Percentiles rank a stretch among this genome's conserved stretches.
Evolutionary conservation across 108 stramenopile genomes (phyloP).

Genomic region (Fragilariopsis cylindrus): DNA sequence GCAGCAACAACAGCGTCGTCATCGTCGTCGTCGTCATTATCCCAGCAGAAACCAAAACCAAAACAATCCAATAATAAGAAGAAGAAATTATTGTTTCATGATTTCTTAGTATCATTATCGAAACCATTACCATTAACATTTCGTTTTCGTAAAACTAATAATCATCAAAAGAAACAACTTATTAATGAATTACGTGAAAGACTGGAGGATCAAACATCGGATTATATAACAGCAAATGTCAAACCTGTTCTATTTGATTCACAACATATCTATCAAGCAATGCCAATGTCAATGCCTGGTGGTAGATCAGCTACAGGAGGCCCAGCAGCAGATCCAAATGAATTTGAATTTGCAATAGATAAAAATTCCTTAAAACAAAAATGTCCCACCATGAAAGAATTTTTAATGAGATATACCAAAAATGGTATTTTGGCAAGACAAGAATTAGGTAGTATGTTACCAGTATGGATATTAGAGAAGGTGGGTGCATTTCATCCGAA

Average conservation of each 20-base stretch:
- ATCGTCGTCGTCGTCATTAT: too few relatives aligned
- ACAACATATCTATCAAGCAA: slow-evolving; percentile 12
- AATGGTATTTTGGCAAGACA: slow-evolving; percentile 72
- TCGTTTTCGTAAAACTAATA: slow-evolving; percentile 28
- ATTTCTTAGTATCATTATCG: slow-evolving; percentile 25
- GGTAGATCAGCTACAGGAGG: background rate
- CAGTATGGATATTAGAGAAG: slow-evolving; percentile 49
- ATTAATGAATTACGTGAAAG: background rate
- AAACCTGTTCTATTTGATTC: background rate
- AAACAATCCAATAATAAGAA: too few relatives aligned
- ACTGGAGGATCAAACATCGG: background rate
- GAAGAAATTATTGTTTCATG: background rate
- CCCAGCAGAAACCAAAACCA: too few relatives aligned
- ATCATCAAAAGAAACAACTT: background rate
- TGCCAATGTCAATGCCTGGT: background rate
- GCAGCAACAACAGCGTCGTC: background rate
- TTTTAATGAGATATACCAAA: slow-evolving; percentile 44
- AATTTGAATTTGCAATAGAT: slow-evolving; percentile 7
- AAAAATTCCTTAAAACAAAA: slow-evolving; percentile 40
- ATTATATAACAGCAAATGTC: background rate
- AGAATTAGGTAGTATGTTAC: slow-evolving; percentile 82
- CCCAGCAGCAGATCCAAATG: background rate
- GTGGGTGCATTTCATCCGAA: background rate
- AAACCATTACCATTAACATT: slow-evolving; percentile 42
- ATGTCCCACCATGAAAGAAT: slow-evolving; percentile 54